Evolutionary conservation across 805 yeast genomes (phyloP).

Genomic region (Saccharomycopsis amapae): DNA sequence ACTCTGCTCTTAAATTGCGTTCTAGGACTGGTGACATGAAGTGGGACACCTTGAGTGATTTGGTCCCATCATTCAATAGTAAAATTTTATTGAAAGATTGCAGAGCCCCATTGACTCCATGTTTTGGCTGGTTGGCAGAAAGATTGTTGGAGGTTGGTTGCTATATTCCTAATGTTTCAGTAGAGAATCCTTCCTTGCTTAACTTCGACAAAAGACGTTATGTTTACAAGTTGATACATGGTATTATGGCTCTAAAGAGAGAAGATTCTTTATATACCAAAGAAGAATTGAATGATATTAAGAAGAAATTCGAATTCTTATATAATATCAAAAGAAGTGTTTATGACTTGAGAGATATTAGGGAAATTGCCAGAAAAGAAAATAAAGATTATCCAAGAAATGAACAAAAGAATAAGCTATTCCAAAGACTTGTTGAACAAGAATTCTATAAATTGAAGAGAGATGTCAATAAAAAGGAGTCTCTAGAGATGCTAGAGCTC

Average conservation of each 20-base stretch:
- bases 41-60: constrained; percentile 28
- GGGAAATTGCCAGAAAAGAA: constrained; percentile 40
- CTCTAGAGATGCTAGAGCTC: constrained; percentile 31
- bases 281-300: constrained; percentile 28
- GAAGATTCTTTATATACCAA: constrained; percentile 17
- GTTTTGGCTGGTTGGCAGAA: constrained; percentile 87
- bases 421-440: constrained; percentile 37
- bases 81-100: constrained; percentile 27
- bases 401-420: constrained; percentile 35
- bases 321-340: constrained; percentile 38
- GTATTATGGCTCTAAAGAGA: constrained; percentile 40
- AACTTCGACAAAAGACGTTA: constrained; percentile 83
- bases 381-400: constrained; percentile 32
- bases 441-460: constrained; percentile 48
- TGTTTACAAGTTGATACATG: constrained; percentile 52
- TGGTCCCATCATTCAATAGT: constrained; percentile 32
- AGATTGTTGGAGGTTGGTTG: constrained; percentile 70
- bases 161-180: constrained; percentile 71
- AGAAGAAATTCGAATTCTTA: constrained; percentile 44
- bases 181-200: constrained; percentile 54
- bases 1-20: constrained; percentile 38
- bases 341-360: constrained; percentile 30
- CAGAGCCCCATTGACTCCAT: constrained; percentile 57
- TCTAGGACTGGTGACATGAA: constrained; percentile 25
- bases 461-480: constrained; percentile 42